A percentile compares a stretch with the other conserved stretches of the same genome.
Conservation (phyloP, 2,329 filamentous ascomycete species). For the Alternaria angustiovoidea region DNA sequence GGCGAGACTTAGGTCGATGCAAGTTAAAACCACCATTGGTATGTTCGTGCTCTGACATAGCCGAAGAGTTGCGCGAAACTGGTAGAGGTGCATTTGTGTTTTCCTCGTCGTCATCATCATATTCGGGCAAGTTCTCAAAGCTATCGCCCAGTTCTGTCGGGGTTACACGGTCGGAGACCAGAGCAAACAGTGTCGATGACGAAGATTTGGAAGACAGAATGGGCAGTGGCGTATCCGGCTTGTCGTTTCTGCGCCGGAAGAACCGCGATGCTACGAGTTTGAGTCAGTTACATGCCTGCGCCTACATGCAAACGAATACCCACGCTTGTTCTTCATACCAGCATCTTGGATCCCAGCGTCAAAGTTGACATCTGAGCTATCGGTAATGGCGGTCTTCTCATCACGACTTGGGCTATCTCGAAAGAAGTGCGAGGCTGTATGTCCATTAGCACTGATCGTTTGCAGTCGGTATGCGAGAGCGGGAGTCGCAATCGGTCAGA, state of each 20-base stretch:
- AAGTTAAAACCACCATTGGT: neutral
- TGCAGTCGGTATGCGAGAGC: neutral
- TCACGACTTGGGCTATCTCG: slow-evolving; percentile 25
- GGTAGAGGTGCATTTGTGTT: slow-evolving; percentile 2
- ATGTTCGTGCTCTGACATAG: neutral
- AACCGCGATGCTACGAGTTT: slow-evolving; percentile 22
- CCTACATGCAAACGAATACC: neutral
- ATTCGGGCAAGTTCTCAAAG: neutral
- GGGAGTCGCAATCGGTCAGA: neutral
- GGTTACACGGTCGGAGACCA: neutral
- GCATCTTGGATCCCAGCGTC: slow-evolving; percentile 25
- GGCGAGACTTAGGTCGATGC: slow-evolving; percentile 10
- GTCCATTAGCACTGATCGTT: neutral
- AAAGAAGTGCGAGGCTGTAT: slow-evolving; percentile 34
- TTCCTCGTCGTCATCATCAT: neutral
- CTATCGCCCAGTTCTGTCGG: neutral
- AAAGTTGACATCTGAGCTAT: slow-evolving; percentile 11
- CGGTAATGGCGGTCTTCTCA: slow-evolving; percentile 21
- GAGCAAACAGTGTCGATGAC: slow-evolving; percentile 3
- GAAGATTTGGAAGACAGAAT: slow-evolving; percentile 2
- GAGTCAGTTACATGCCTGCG: slow-evolving; percentile 1
- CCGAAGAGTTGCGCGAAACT: neutral
- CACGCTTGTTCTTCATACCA: slow-evolving; percentile 27
- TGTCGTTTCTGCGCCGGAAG: slow-evolving; percentile 16
- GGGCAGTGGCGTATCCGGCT: slow-evolving; percentile 12